A percentile compares a stretch with the other conserved stretches of the same genome.
Conservation (phyloP, 129 eudicot genomes). For the Chrysanthemum seticuspe region DNA sequence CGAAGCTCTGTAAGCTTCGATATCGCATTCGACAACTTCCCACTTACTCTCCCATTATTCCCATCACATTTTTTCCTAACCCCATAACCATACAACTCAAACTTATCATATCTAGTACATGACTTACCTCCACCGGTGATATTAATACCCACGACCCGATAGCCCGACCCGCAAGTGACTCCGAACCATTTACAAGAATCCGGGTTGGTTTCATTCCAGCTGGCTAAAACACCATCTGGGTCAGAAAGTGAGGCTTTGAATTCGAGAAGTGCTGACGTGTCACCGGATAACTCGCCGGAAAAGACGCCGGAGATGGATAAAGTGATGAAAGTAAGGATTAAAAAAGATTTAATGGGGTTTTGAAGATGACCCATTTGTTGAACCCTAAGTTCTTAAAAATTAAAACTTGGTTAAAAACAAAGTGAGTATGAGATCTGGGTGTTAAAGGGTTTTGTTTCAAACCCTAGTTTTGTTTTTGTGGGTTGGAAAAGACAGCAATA, state of each 20-base stretch:
- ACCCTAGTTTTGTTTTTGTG: slow-evolving; percentile 35
- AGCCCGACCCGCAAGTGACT: slow-evolving; percentile 56
- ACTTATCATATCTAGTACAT: slow-evolving; percentile 54
- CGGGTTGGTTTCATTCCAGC: slow-evolving; percentile 44
- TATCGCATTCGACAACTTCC: slow-evolving; percentile 47
- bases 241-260: slow-evolving; percentile 57
- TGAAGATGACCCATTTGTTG: slow-evolving; percentile 56
- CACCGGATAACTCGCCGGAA: slow-evolving; percentile 43
- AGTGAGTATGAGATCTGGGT: slow-evolving; percentile 11
- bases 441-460: slow-evolving; percentile 29
- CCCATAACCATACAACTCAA: slow-evolving; percentile 72
- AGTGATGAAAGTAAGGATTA: slow-evolving; percentile 31
- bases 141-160: slow-evolving; percentile 59
- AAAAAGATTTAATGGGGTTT: slow-evolving; percentile 37
- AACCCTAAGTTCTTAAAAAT: slow-evolving; percentile 33
- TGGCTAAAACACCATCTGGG: slow-evolving; percentile 47
- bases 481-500: slow-evolving; percentile 20
- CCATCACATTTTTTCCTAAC: slow-evolving; percentile 55
- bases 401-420: not conserved
- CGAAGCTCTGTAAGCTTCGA: slow-evolving; percentile 56
- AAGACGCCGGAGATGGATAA: slow-evolving; percentile 22
- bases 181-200: slow-evolving; percentile 69
- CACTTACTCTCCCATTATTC: slow-evolving; percentile 39
- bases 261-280: slow-evolving; percentile 63
- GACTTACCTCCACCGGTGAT: slow-evolving; percentile 69